Conservation (phyloP, 2,329 filamentous ascomycete species). For the Venturia oleaginea region DNA sequence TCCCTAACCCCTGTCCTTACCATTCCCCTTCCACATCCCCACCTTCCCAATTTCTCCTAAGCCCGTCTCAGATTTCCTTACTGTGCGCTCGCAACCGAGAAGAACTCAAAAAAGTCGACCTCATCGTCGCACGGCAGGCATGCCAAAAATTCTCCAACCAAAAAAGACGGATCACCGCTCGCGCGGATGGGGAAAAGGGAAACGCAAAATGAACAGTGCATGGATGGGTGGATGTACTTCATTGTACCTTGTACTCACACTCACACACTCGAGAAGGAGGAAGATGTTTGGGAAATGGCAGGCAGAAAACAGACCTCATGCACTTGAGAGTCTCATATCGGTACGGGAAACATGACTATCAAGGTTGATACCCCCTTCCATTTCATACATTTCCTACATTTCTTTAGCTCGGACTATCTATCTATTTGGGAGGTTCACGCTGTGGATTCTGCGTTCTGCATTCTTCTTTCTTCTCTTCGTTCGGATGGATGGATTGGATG, state of each 20-base stretch:
- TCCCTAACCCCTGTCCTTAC: background rate
- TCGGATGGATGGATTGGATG: too few relatives aligned
- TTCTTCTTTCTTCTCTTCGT: background rate
- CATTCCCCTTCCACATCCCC: background rate
- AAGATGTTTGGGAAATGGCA: background rate
- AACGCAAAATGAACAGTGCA: too few relatives aligned
- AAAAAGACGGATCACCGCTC: background rate
- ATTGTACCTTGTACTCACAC: background rate
- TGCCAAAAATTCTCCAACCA: background rate
- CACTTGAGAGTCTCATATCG: background rate
- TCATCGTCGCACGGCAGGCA: background rate
- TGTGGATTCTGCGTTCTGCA: too few relatives aligned
- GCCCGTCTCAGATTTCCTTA: too few relatives aligned
- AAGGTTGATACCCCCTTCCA: background rate
- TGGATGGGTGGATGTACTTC: too few relatives aligned
- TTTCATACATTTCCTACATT: background rate
- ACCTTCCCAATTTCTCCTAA: background rate
- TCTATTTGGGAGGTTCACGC: background rate
- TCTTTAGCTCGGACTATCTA: background rate
- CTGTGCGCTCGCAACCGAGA: background rate
- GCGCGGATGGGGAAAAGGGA: background rate
- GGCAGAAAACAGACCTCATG: background rate
- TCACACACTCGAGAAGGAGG: background rate
- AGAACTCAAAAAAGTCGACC: background rate
- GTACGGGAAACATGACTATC: background rate